Evolutionary conservation across 2,329 filamentous ascomycete genomes (phyloP).

Genomic region (Diaporthe humulicola): DNA sequence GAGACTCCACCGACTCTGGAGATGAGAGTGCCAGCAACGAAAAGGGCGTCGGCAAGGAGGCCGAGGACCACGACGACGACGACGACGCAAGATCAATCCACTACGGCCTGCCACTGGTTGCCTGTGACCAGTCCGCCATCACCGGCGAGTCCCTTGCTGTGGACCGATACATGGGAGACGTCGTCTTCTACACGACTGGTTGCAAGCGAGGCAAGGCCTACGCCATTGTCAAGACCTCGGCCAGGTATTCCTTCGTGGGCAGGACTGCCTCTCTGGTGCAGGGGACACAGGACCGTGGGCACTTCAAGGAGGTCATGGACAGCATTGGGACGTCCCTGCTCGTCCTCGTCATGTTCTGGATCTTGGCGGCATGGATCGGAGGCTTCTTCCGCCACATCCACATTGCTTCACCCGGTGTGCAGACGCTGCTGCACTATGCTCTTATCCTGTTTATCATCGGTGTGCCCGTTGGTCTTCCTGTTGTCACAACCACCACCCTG

Average conservation of each 20-base stretch:
- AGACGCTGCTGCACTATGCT: conserved; percentile 77
- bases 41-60: conserved; percentile 11
- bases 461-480: conserved; percentile 84
- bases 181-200: conserved; percentile 83
- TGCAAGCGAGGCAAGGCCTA: conserved; percentile 86
- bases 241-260: conserved; percentile 81
- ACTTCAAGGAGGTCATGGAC: conserved; percentile 87
- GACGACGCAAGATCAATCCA: conserved; percentile 36
- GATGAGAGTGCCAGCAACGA: conserved; percentile 38
- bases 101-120: conserved; percentile 36
- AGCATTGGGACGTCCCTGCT: conserved; percentile 81
- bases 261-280: conserved; percentile 80
- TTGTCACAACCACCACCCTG: conserved; percentile 83
- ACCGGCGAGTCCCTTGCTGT: conserved; percentile 85
- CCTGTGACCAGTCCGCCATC: conserved; percentile 64
- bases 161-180: conserved; percentile 83
- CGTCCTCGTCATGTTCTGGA: conserved; percentile 83
- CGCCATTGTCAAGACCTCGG: conserved; percentile 75
- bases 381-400: conserved; percentile 81
- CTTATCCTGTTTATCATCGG: conserved; percentile 81
- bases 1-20: conserved; percentile 42
- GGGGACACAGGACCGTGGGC: conserved; percentile 81
- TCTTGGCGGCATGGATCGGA: conserved; percentile 81
- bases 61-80: conserved; percentile 31
- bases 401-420: conserved; percentile 72